Base-by-base conservation (phyloP, 345 rosid genomes). In the Populus deltoides region DNA sequence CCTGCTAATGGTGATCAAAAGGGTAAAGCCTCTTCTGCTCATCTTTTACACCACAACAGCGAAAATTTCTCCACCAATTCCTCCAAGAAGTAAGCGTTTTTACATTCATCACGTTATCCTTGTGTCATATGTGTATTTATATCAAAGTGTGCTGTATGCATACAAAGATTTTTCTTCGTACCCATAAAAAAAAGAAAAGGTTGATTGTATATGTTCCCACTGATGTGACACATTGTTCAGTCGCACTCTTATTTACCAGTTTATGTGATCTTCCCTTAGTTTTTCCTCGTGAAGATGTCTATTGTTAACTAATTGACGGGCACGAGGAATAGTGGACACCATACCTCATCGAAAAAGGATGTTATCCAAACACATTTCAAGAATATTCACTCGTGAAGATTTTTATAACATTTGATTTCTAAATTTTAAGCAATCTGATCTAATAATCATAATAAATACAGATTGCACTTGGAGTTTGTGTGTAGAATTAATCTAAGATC, bases 81-180 rank as follows among this genome's bases (percentile, higher is more conserved):
- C 57, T 68, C 72, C 31, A 76, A 75, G 10, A 83, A 80, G 93
- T 89, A 80, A 83, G 87, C 75, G 45, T 70, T 57, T 78, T 74
- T 62, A 65, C 24, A 2, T 67, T 41, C 51, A 24, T 25, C 16
- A 10, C 4, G 25, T 55, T 55, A 38, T 55, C 45, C 17, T 11
- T 71, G 36, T 33, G 53, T 25, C 68, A 16, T 66, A 31, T 24
- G 41, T 53, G 8, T 24, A 7, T 39, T 27, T 24, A 61, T 63
- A 35, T 53, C 10, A 24, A 72, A 1, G n/a, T 53, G 63, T 53
- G 27, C 22, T 53, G 24, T 1, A 3, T 76, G 7, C 36, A 45
- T 13, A 4, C 51, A 45, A 45, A 4, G 51, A 13, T 13, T 13
- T 45, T 45, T 45, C 17, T 13, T 45, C 45, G 45, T 3, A 10